A percentile compares a stretch with the other conserved stretches of the same genome.
Conservation (phyloP, 2,329 filamentous ascomycete genomes). For the Grosmannia penicillata region DNA sequence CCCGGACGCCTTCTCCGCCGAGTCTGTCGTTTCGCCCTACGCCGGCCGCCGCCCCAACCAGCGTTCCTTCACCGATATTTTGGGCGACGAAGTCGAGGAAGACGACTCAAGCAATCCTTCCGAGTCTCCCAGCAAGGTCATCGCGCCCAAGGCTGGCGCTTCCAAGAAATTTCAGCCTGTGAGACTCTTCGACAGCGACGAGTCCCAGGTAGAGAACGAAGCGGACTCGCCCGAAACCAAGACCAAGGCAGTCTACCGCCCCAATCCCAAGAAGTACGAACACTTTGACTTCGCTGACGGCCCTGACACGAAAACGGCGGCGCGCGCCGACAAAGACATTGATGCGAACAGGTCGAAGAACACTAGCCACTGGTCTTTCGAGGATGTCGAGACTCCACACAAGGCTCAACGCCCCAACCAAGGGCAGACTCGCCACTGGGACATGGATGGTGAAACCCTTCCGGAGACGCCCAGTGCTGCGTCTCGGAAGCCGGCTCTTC, state of each 20-base stretch:
- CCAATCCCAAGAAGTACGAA: constrained; percentile 64
- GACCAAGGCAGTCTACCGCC: constrained; percentile 36
- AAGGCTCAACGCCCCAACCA: too few species aligned
- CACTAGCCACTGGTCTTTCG: constrained; percentile 69
- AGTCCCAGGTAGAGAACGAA: constrained; percentile 17
- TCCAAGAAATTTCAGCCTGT: constrained; percentile 48
- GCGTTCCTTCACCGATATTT: constrained; percentile 59
- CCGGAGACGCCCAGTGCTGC: constrained; percentile 35
- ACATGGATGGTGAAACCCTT: constrained; percentile 50
- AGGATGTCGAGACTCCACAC: constrained; percentile 72
- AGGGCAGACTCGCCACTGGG: constrained; percentile 69
- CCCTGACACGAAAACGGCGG: constrained; percentile 33
- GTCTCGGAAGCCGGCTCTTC: constrained; percentile 38
- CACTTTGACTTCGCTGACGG: constrained; percentile 75
- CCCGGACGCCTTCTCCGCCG: constrained; percentile 21
- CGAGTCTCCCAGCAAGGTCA: constrained; percentile 21
- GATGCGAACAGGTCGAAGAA: constrained; percentile 45
- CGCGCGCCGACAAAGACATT: constrained; percentile 24
- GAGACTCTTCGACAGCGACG: constrained; percentile 40
- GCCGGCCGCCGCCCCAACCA: constrained; percentile 42
- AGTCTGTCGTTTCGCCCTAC: constrained; percentile 23
- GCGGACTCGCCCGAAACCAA: constrained; percentile 27
- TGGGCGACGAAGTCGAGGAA: constrained; percentile 32
- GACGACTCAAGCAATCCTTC: constrained; percentile 29
- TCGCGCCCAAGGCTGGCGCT: constrained; percentile 37